Percentiles rank a stretch among this genome's conserved stretches.
phyloP scores from a whole-genome alignment of 2,329 filamentous ascomycete species.

The Chaetomium sp. region DNA sequence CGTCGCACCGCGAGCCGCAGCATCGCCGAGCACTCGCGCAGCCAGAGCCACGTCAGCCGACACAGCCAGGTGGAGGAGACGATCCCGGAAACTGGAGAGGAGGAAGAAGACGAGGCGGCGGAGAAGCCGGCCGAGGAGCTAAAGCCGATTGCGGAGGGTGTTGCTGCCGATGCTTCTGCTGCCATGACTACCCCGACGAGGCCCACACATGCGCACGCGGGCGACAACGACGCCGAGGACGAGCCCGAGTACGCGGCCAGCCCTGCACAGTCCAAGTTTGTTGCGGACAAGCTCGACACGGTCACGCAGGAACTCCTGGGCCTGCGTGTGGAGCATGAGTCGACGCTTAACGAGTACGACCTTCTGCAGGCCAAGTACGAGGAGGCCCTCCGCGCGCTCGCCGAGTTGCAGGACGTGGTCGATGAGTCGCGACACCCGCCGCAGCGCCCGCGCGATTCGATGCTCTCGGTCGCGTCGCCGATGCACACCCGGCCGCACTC shows the following conservation, averaged over 20 bases:
- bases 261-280: conserved; percentile 74
- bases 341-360: conserved; percentile 73
- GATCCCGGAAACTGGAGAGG: conserved; percentile 49
- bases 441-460: conserved; percentile 46
- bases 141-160: conserved; percentile 25
- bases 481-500: conserved; percentile 59
- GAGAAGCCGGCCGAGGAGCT: conserved; percentile 32
- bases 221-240: conserved; percentile 11
- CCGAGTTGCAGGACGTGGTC: conserved; percentile 76
- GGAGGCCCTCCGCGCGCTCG: conserved; percentile 72
- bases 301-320: conserved; percentile 89
- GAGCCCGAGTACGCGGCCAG: conserved; percentile 47
- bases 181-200: conserved; percentile 23
- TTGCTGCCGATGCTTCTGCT: conserved; percentile 7
- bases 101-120: conserved; percentile 31
- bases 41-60: conserved; percentile 47
- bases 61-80: conserved; percentile 48
- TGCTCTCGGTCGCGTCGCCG: conserved; percentile 48
- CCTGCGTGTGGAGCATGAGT: conserved; percentile 83
- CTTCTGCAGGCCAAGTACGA: conserved; percentile 83
- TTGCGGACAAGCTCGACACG: conserved; percentile 85
- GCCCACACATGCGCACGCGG: conserved; percentile 15
- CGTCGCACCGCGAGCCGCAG: conserved; percentile 37
- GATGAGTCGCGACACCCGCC: conserved; percentile 67
- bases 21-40: conserved; percentile 46